Evolutionary conservation across 495 filamentous ascomycete genomes (phyloP), one percentile per base, ranked within the genome.

Genomic region (Poronia punctata): DNA sequence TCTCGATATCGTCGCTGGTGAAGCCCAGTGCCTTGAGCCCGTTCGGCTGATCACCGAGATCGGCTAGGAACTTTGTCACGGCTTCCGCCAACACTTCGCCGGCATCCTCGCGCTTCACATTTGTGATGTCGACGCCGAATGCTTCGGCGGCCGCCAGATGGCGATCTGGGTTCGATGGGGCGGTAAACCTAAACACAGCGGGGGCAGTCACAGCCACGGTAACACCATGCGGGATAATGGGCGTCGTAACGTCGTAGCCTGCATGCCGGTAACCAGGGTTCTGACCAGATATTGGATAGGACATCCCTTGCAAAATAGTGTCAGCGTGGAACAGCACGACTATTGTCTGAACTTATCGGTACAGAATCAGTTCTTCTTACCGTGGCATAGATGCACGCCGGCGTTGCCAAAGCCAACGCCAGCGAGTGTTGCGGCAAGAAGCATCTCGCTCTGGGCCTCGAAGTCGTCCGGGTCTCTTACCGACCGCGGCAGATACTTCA

Each of bases 331-430:
- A n/a, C n/a, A n/a, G n/a, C n/a, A n/a, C n/a, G n/a, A 10, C 25
- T 24, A 32, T 29, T 10, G 15, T 10, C 14, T 11, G 21, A 14
- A 21, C 25, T 1, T 6, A 2, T 18, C 21, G 12, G 17, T 24
- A 8, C 15, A 25, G 23, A 7, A 11, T 15, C 3, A 6, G 9
- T 29, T 17, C 25, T 29, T 45, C 61, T 33, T 56, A 72, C 73
- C 92, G 56, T 98, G 92, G 65, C 92, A 98, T 4, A 98, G 70
- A 66, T 98, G 92, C 1, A 98, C 92, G 25, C 92, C 92, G 1
- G 92, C 92, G 57, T 98, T 98, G 18, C 92, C 92, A 62, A 97
- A 98, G 0, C 92, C 92, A 2, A 98, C 87, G 10, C 92, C 92
- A 0, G 92, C 92, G 1, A 98, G 67, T 0, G 92, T 97, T 0